These are phyloP conservation scores for Trichoderma guizhouense DNA, from an alignment of 2,329 filamentous ascomycete species.

Conservation along the genomic window DNA sequence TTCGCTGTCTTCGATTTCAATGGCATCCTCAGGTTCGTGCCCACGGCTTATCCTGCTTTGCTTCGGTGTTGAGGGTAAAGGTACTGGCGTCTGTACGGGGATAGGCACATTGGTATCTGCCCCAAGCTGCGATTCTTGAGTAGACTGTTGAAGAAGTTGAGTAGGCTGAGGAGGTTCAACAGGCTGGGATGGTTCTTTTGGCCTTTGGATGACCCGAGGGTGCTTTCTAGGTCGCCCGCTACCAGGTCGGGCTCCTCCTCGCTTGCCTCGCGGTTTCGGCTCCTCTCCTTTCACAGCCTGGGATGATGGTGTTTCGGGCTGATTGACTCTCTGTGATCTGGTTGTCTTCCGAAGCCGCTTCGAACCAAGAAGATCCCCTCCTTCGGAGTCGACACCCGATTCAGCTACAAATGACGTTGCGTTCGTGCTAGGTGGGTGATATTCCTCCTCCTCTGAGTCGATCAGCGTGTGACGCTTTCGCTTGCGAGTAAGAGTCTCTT, in stretches of 20 bases:
- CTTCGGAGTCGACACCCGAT: constrained; percentile 27
- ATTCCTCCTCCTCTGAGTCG: constrained; percentile 32
- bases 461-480: constrained; percentile 28
- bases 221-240: constrained; percentile 41
- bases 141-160: not conserved
- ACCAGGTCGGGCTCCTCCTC: constrained; percentile 38
- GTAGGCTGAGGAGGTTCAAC: not conserved
- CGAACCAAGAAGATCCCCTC: constrained; percentile 19
- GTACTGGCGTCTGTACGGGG: not conserved
- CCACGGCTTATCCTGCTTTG: not conserved
- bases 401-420: constrained; percentile 24
- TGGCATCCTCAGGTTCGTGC: constrained; percentile 14
- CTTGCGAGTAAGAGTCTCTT: constrained; percentile 24
- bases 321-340: constrained; percentile 20
- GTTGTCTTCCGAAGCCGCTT: constrained; percentile 29
- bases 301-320: constrained; percentile 17
- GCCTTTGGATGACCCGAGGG: constrained; percentile 24
- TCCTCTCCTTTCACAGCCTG: constrained; percentile 24
- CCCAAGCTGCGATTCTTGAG: not conserved
- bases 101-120: not conserved
- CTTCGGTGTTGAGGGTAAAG: constrained; percentile 4
- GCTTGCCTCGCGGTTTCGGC: constrained; percentile 34
- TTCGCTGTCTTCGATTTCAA: constrained; percentile 32
- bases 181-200: not conserved
- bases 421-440: constrained; percentile 27